Percentiles rank a stretch among this genome's conserved stretches.
These are phyloP conservation scores for Leccinum olivaceoglutinosum DNA, from an alignment of 1,284 basidiomycete genomes.

Conservation along the genomic window DNA sequence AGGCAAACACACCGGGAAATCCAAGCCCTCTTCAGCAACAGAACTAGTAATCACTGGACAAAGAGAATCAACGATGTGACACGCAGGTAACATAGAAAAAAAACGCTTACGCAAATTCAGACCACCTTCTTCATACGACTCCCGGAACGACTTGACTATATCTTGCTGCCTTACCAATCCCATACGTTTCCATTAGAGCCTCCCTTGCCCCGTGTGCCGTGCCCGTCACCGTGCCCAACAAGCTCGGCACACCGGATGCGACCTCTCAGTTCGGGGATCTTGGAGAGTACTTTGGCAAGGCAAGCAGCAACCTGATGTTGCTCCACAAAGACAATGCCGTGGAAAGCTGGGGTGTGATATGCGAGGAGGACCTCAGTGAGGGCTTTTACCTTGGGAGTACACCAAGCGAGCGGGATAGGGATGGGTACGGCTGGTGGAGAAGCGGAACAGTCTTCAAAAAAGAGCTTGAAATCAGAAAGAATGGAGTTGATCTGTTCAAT, in stretches of 20 bases:
- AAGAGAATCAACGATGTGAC: slow-evolving; percentile 2
- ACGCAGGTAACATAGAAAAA: background rate
- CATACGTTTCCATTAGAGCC: slow-evolving; percentile 27
- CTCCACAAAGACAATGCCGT: slow-evolving; percentile 80
- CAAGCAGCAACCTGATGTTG: slow-evolving; percentile 74
- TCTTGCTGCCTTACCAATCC: slow-evolving; percentile 49
- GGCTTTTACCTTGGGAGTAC: slow-evolving; percentile 64
- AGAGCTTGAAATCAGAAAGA: slow-evolving; percentile 44
- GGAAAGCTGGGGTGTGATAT: slow-evolving; percentile 54
- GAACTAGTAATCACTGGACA: slow-evolving; percentile 71
- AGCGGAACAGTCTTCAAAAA: slow-evolving; percentile 38
- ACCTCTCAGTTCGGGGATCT: slow-evolving; percentile 49
- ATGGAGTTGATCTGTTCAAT: slow-evolving; percentile 45
- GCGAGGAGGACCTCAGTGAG: slow-evolving; percentile 58
- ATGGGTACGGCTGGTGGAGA: slow-evolving; percentile 31
- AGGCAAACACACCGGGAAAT: slow-evolving; percentile 59
- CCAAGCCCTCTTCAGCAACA: slow-evolving; percentile 84
- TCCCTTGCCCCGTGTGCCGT: slow-evolving; percentile 25
- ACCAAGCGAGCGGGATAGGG: slow-evolving; percentile 49
- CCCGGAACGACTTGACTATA: slow-evolving; percentile 59
- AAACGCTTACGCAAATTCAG: slow-evolving; percentile 64
- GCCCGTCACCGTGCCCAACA: slow-evolving; percentile 58
- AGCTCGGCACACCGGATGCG: slow-evolving; percentile 60
- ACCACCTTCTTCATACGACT: slow-evolving; percentile 54
- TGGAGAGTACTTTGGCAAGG: slow-evolving; percentile 58